Base-by-base conservation (phyloP, 78 protist species). In the Dictyostelium brefeldianum region DNA sequence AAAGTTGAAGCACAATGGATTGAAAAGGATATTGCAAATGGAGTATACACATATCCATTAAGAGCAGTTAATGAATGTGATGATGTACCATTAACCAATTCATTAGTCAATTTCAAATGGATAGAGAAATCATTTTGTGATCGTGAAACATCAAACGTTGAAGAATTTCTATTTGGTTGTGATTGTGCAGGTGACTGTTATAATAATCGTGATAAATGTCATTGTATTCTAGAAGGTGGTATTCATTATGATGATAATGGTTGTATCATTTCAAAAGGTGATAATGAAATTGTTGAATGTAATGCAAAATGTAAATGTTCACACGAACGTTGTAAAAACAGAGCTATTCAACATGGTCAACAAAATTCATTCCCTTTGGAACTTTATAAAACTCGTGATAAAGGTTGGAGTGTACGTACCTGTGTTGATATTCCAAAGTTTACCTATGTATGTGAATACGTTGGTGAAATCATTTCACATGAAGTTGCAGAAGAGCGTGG, bases 391-490 rank as follows among this genome's bases (percentile, higher is more conserved):
- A 78, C 97, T 0, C 4, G 0, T 3, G 0, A 4, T 18, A 90
- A 85, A 41, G 97, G 97, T 1, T 96, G 97, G 97, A 94, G 94
- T 17, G 78, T 89, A 11, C 78, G 97, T 6, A 20, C 94, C 4
- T 51, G 41, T 10, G 46, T 51, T 14, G 90, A 73, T 12, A 81
- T 96, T 6, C 92, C 82, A 6, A 74, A 15, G 20, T 46, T 57
- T n/a, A 81, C 79, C 8, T 96, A 89, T 80, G 97, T 96, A 46
- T 73, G 92, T 78, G 97, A 96, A 83, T 96, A 92, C 73, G 82
- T 78, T 2, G 97, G 97, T 59, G 97, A 96, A 74, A 69, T 94
- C 54, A 75, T 96, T 22, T 18, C 91, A 8, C n/a, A 27, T 5
- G 80, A 84, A 4, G 96, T 81, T 20, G 97, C 96, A 9, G 94